phyloP scores from a whole-genome alignment of 208 protist species.

The Trichomonas tenax region DNA sequence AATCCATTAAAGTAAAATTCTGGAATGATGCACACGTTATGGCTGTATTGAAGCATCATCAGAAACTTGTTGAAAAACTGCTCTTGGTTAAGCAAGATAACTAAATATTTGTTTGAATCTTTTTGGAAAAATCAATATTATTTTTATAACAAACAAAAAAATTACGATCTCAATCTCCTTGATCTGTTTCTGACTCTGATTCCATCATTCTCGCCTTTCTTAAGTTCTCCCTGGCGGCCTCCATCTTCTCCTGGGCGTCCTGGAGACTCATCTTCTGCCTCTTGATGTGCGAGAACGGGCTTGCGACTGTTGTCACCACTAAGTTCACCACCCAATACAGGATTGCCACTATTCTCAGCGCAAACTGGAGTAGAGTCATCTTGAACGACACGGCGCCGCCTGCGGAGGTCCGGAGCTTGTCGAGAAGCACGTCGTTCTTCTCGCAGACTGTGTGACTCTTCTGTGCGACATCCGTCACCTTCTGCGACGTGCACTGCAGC shows the following conservation, averaged over 20 bases:
- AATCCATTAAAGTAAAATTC: too few species aligned
- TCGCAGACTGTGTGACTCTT: neutral
- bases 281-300: neutral
- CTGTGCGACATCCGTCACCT: neutral
- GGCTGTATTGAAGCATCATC: too few species aligned
- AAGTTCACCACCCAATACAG: neutral
- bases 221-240: neutral
- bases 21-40: too few species aligned
- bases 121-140: too few species aligned
- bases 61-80: too few species aligned
- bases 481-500: neutral
- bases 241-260: neutral
- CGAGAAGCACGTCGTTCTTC: neutral
- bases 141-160: neutral
- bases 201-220: neutral
- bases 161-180: neutral
- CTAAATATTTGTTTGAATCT: too few species aligned
- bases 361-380: neutral
- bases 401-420: neutral
- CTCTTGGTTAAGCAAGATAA: too few species aligned
- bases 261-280: neutral
- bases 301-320: neutral
- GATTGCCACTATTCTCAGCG: neutral
- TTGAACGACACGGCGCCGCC: neutral
- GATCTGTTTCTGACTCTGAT: neutral